Evolutionary conservation across 345 rosid species (phyloP).

Genomic region (Murraya paniculata): DNA sequence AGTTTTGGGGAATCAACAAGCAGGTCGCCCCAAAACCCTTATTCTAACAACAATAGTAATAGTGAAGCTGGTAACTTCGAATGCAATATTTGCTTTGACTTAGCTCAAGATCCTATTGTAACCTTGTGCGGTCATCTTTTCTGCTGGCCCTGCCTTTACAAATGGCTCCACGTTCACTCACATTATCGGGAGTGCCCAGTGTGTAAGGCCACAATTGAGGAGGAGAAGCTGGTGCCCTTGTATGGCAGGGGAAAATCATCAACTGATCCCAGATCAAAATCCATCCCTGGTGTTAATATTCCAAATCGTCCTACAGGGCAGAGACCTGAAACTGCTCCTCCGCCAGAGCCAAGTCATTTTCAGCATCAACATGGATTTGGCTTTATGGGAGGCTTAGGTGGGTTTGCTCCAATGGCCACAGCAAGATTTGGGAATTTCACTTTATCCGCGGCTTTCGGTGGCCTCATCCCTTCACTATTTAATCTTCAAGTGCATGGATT

Average conservation of each 20-base stretch:
- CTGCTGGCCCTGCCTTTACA: slow-evolving; percentile 99
- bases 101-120: slow-evolving; percentile 98
- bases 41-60: slow-evolving; percentile 50
- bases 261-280: slow-evolving; percentile 81
- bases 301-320: slow-evolving; percentile 96
- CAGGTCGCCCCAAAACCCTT: slow-evolving; percentile 59
- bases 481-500: slow-evolving; percentile 85
- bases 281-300: slow-evolving; percentile 72
- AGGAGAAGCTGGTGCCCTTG: slow-evolving; percentile 87
- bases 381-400: slow-evolving; percentile 82
- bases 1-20: slow-evolving; percentile 68
- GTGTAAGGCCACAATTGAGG: slow-evolving; percentile 84
- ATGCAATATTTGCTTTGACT: slow-evolving; percentile 98
- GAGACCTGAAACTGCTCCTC: slow-evolving; percentile 96
- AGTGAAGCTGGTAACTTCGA: slow-evolving; percentile 79
- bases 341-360: slow-evolving; percentile 73
- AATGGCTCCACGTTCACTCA: slow-evolving; percentile 92
- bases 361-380: slow-evolving; percentile 63
- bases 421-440: slow-evolving; percentile 86
- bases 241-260: slow-evolving; percentile 94
- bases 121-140: slow-evolving; percentile 97
- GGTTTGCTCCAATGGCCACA: slow-evolving; percentile 70
- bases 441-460: slow-evolving; percentile 79
- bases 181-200: slow-evolving; percentile 82
- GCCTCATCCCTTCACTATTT: slow-evolving; percentile 77